Base-by-base conservation (phyloP, 1,284 basidiomycete genomes). In the Hortiboletus rubellus region DNA sequence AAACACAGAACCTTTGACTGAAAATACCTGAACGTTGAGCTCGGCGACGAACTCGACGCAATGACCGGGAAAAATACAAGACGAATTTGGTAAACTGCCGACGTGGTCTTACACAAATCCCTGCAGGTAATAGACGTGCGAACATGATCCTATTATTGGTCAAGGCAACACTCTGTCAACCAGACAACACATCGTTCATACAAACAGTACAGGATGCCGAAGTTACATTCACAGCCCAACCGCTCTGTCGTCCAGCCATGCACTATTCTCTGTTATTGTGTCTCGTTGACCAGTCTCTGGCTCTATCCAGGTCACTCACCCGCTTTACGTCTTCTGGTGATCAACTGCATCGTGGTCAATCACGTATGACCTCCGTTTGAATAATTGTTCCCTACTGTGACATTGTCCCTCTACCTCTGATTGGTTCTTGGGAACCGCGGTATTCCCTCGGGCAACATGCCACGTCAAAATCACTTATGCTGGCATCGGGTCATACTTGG, bases 381-480 rank as follows among this genome's bases (percentile, higher is more conserved):
- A 40, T 24, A 12, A 38, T 27, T 37, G 10, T 11, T 6, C n/a
- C 33, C 46, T 30, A 47, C 54, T 7, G 67, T 72, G 49, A 79
- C 50, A 54, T 81, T 81, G 54, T 78, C 77, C 62, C 74, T 77
- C 65, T 80, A 79, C 37, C 73, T 66, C 51, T 73, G 69, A 27
- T 12, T 72, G 69, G 59, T 78, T 79, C 68, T 77, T 79, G 1
- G 80, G 77, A 10, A 79, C 71, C 27, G 27, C 27, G 22, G 69
- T 63, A 11, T 74, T 73, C 6, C 76, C 76, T 27, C 80, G 70
- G 6, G 74, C 66, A 30, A 79, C 48, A 59, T 81, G 79, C 79
- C 80, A 82, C 1, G 76, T 74, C 6, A 81, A 66, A 31, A 76
- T 74, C 34, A 80, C 62, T 62, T 81, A 78, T 3, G 71, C 73